Base-by-base conservation (phyloP, 1,284 basidiomycete species). In the Schizophyllum commune region DNA sequence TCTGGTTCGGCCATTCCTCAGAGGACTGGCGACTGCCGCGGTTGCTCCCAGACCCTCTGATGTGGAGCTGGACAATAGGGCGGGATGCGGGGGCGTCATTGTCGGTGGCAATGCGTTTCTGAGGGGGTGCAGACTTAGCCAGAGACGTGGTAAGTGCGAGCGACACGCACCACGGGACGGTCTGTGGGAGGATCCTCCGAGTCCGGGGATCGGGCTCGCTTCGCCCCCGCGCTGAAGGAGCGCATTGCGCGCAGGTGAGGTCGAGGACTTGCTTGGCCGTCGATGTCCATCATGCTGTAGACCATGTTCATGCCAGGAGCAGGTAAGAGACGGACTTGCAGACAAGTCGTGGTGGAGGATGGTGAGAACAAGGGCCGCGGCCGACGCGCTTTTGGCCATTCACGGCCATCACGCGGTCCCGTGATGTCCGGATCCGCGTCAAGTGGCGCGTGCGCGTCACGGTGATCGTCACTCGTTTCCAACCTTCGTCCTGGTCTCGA, bases 1-100 rank as follows among this genome's bases (percentile, higher is more conserved):
- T 79, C 66, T 83, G 84, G 61, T 77, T 76, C 13, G 88, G 85
- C 87, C 85, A 88, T 66, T 89, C 86, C 62, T 88, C 86, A 5
- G 82, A 78, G 9, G 73, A 68, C 57, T 77, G 73, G 19, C 76
- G 70, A 63, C 75, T 77, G 56, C 72, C 73, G 51, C 65, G 69
- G 8, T 74, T 73, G 61, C 65, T 70, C 57, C 58, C 52, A 60
- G 62, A 65, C 61, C 62, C 68, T 19, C 66, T 58, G 63, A 65
- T 58, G 54, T 59, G 57, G 63, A 60, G 64, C 64, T 58, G 64
- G 65, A 56, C 54, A 22, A 52, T 58, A 55, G 56, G 62, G 59
- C 61, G 63, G 47, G 27, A 27, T 27, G 27, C 27, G 27, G 27
- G 27, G 5, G 67, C 70, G n/a, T 68, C 67, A 2, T 74, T 71